A percentile compares a stretch with the other conserved stretches of the same genome.
These are phyloP conservation scores for Aspergillus nomiae DNA, from an alignment of 2,329 filamentous ascomycete species.

Conservation along the genomic window DNA sequence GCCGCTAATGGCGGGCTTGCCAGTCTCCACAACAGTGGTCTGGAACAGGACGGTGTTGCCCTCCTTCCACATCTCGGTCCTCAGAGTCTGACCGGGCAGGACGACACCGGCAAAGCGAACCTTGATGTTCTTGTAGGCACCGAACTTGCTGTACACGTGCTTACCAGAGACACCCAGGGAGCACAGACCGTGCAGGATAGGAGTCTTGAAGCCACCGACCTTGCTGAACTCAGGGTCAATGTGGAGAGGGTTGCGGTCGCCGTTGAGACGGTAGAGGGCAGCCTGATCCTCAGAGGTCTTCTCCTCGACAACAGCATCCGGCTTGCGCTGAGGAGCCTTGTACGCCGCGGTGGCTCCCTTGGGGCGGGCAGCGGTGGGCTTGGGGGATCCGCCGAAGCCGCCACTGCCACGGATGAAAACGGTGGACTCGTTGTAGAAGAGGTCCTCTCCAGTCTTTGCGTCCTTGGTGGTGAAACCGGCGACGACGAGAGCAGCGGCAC, in stretches of 20 bases:
- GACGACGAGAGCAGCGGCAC: constrained; percentile 80
- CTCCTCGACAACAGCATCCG: constrained; percentile 82
- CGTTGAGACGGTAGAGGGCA: constrained; percentile 87
- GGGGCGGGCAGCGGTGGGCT: constrained; percentile 66
- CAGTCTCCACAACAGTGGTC: constrained; percentile 86
- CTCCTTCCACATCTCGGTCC: constrained; percentile 95
- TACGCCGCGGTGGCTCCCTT: constrained; percentile 80
- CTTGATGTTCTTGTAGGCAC: constrained; percentile 86
- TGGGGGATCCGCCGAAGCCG: constrained; percentile 82
- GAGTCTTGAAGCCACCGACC: constrained; percentile 89
- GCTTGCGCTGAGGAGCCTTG: constrained; percentile 71
- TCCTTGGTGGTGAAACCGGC: constrained; percentile 80
- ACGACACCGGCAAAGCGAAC: constrained; percentile 87
- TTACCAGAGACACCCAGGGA: constrained; percentile 90
- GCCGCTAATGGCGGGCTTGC: constrained; percentile 81
- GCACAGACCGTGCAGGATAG: constrained; percentile 96
- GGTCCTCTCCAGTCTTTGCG: constrained; percentile 78
- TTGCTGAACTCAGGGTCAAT: constrained; percentile 93
- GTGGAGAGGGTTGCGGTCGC: constrained; percentile 95
- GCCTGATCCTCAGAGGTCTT: constrained; percentile 89
- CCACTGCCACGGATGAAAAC: constrained; percentile 89
- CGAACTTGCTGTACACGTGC: constrained; percentile 82
- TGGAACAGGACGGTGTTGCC: constrained; percentile 79
- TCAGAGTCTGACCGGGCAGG: constrained; percentile 81
- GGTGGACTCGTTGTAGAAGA: constrained; percentile 97